Conservation (phyloP, 768 basidiomycete genomes). For the Tylopilus cervinicoccineus region DNA sequence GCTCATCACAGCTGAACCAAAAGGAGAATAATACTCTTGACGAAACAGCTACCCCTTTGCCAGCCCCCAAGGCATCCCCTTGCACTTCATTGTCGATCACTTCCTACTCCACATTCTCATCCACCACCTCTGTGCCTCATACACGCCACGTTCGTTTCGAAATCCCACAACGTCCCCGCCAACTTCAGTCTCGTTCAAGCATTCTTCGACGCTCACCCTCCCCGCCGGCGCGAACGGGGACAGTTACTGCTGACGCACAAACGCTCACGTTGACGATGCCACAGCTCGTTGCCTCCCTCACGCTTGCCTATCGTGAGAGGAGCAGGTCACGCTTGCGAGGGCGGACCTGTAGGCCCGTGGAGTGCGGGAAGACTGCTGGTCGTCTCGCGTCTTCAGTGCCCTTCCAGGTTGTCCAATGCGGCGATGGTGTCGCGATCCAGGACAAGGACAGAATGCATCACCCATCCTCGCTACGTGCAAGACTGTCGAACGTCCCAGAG, state of each 20-base stretch:
- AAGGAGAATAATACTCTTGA: background rate
- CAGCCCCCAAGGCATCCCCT: background rate
- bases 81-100: slow-evolving; percentile 1
- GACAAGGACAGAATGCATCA: slow-evolving; percentile 3
- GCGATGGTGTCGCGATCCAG: background rate
- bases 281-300: slow-evolving; percentile 30
- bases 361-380: slow-evolving; percentile 8
- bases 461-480: slow-evolving; percentile 3
- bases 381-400: slow-evolving; percentile 7
- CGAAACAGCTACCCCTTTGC: background rate
- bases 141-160: slow-evolving; percentile 26
- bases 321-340: slow-evolving; percentile 18
- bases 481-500: slow-evolving; percentile 12
- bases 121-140: background rate
- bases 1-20: background rate
- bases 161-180: slow-evolving; percentile 1
- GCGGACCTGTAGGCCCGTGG: slow-evolving; percentile 5
- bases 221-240: slow-evolving; percentile 17
- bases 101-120: slow-evolving; percentile 2
- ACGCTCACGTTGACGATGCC: slow-evolving; percentile 26
- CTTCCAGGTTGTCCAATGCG: slow-evolving; percentile 1
- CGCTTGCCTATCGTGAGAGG: slow-evolving; percentile 24
- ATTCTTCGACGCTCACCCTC: slow-evolving; percentile 24
- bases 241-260: slow-evolving; percentile 3
- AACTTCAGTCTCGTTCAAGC: slow-evolving; percentile 1